Evolutionary conservation across 345 rosid species (phyloP).

Genomic region (Salix viminalis): DNA sequence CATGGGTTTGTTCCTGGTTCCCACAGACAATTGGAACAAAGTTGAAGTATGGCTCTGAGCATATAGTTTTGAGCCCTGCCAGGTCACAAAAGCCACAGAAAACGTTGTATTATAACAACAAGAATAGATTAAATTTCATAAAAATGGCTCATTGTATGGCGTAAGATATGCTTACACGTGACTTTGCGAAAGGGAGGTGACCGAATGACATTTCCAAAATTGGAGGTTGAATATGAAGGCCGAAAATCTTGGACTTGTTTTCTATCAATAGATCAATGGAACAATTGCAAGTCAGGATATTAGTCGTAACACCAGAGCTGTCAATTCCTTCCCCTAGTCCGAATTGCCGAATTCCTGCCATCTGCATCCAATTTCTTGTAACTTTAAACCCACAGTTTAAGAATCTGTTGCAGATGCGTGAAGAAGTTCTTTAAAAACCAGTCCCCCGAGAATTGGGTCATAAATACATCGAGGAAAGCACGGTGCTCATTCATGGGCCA

Average conservation of each 20-base stretch:
- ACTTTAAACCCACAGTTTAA: background rate
- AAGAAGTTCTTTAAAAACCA: background rate
- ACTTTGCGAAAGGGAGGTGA: conserved; percentile 53
- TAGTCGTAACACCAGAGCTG: conserved; percentile 57
- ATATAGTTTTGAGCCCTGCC: conserved; percentile 51
- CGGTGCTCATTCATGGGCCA: background rate
- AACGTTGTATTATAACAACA: background rate
- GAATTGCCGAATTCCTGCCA: conserved; percentile 45
- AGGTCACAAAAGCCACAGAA: background rate
- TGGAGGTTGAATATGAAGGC: conserved; percentile 68
- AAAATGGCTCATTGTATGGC: too few species aligned
- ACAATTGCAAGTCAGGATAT: conserved; percentile 66
- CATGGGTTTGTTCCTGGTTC: conserved; percentile 62
- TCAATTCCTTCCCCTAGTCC: conserved; percentile 78
- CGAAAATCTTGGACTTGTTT: conserved; percentile 73
- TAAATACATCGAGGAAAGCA: too few species aligned
- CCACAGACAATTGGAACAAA: conserved; percentile 40
- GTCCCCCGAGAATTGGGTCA: background rate
- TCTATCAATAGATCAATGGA: conserved; percentile 52
- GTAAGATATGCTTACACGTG: conserved; percentile 37
- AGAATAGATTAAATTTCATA: background rate
- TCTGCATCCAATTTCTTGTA: conserved; percentile 30
- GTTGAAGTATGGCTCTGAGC: conserved; percentile 42
- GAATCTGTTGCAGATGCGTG: background rate
- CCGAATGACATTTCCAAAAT: conserved; percentile 49